Percentiles rank a stretch among this genome's conserved stretches.
Evolutionary conservation across 768 basidiomycete genomes (phyloP).

Genomic region (Termitomyces sp.): DNA sequence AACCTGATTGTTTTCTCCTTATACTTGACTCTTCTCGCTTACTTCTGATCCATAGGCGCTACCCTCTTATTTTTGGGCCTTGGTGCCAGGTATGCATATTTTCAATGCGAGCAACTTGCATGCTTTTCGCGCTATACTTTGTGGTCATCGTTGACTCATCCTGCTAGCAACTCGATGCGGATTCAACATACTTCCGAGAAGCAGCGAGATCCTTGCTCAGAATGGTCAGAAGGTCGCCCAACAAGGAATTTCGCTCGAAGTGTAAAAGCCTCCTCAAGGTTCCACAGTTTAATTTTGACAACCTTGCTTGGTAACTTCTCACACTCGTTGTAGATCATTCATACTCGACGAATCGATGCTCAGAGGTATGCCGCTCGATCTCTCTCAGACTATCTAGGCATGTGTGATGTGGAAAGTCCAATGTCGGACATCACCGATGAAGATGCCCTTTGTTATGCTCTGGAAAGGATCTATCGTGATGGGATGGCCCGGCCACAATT

Average conservation of each 20-base stretch:
- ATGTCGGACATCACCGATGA: conserved; percentile 23
- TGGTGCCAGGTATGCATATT: conserved; percentile 47
- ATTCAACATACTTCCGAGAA: conserved; percentile 40
- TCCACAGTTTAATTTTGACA: neutral
- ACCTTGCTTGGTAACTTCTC: neutral
- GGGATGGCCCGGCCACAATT: conserved; percentile 36
- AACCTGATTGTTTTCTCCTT: conserved; percentile 12
- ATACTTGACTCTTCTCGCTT: neutral
- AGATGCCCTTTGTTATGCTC: conserved; percentile 30
- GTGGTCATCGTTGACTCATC: neutral
- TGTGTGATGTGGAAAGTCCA: conserved; percentile 8
- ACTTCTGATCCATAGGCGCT: conserved; percentile 40
- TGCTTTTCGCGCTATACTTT: neutral
- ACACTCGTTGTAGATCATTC: conserved; percentile 19
- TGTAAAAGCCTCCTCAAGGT: conserved; percentile 47
- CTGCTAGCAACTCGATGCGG: conserved; percentile 52
- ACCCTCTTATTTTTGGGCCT: conserved; percentile 72
- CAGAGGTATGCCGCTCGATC: conserved; percentile 20
- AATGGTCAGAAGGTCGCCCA: conserved; percentile 48
- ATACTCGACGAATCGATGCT: conserved; percentile 21
- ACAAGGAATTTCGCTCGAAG: conserved; percentile 37
- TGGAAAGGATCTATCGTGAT: conserved; percentile 38
- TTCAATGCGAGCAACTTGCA: conserved; percentile 3
- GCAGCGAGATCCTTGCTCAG: conserved; percentile 44
- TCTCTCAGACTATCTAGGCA: conserved; percentile 19